phyloP scores from a whole-genome alignment of 2,329 filamentous ascomycete genomes.

The Aplosporella prunicola region DNA sequence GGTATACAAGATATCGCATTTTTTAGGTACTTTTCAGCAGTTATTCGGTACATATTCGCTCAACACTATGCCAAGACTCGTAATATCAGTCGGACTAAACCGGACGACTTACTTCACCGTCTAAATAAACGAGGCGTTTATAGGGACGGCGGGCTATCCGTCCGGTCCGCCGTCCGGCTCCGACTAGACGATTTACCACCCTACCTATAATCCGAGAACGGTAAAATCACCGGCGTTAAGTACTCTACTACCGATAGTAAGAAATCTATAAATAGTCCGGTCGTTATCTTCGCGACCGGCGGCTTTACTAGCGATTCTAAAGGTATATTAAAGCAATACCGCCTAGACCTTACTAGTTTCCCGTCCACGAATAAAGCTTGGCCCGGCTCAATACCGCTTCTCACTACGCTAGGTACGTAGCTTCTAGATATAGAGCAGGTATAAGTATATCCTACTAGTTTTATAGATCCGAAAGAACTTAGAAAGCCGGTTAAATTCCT shows the following conservation, averaged over 20 bases:
- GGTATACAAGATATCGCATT: no score
- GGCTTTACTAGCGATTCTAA: constrained; percentile 54
- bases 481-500: constrained; percentile 48
- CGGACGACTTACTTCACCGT: no score
- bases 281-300: constrained; percentile 52
- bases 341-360: constrained; percentile 49
- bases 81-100: no score
- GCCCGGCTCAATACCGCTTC: constrained; percentile 42
- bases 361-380: constrained; percentile 55
- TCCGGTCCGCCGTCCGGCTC: no score
- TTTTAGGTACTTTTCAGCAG: no score
- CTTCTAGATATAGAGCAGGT: constrained; percentile 42
- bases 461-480: constrained; percentile 45
- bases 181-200: no score
- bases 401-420: constrained; percentile 32
- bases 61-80: no score
- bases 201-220: no score
- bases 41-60: no score
- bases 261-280: constrained; percentile 41
- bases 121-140: no score
- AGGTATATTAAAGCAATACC: constrained; percentile 47
- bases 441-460: constrained; percentile 57
- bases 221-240: constrained; percentile 43
- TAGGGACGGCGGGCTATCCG: no score
- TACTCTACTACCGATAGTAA: constrained; percentile 31